Evolutionary conservation across 2,329 filamentous ascomycete species (phyloP).

Genomic region (Kalmusia sp.): DNA sequence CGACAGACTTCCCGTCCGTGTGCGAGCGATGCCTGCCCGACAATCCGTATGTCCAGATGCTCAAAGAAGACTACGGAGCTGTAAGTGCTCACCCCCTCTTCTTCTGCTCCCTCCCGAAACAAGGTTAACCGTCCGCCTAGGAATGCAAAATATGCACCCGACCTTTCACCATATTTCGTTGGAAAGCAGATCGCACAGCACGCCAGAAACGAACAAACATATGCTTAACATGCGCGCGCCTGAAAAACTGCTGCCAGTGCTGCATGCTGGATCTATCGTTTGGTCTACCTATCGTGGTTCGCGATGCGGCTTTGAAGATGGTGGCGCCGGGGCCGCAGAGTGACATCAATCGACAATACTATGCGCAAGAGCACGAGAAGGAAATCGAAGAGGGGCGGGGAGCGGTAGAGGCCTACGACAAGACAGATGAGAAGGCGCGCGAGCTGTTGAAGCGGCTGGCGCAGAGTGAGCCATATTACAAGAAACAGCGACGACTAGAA

Average conservation of each 20-base stretch:
- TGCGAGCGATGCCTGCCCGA: conserved; percentile 94
- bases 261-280: conserved; percentile 99
- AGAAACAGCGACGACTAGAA: conserved; percentile 81
- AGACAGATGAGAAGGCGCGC: conserved; percentile 95
- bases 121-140: conserved; percentile 15
- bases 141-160: conserved; percentile 79
- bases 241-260: conserved; percentile 99
- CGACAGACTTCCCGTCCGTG: conserved; percentile 86
- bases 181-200: conserved; percentile 90
- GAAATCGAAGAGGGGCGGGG: conserved; percentile 92
- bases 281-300: conserved; percentile 90
- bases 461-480: conserved; percentile 93
- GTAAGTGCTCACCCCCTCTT: conserved; percentile 80
- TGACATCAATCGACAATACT: conserved; percentile 95
- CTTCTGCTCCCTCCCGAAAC: conserved; percentile 80
- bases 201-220: conserved; percentile 94
- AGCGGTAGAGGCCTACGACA: conserved; percentile 85
- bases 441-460: conserved; percentile 86
- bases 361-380: conserved; percentile 95
- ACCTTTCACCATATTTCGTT: conserved; percentile 94
- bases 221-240: conserved; percentile 91
- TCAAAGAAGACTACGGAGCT: conserved; percentile 94
- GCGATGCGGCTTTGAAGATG: conserved; percentile 97
- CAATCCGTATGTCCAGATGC: conserved; percentile 98
- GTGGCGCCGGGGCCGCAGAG: conserved; percentile 91